Evolutionary conservation across 2,329 filamentous ascomycete species (phyloP).

Genomic region (Xenosphaeropsis pyriputrescens): DNA sequence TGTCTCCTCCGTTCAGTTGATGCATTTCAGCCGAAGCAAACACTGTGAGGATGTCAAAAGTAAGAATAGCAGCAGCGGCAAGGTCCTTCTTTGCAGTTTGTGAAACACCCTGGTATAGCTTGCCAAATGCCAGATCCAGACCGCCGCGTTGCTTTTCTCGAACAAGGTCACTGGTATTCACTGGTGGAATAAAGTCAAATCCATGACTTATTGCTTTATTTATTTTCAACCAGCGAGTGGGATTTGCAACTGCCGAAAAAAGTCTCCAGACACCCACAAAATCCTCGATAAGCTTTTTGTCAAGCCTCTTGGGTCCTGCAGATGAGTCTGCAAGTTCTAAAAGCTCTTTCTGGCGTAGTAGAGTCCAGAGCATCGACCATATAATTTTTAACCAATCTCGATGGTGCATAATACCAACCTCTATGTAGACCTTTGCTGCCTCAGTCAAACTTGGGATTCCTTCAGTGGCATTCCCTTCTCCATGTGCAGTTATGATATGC

Average conservation of each 20-base stretch:
- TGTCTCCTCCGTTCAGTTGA: too few species aligned
- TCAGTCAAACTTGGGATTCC: slow-evolving; percentile 13
- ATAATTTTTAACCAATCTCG: slow-evolving; percentile 14
- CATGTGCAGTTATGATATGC: slow-evolving; percentile 2
- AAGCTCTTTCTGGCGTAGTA: slow-evolving; percentile 4
- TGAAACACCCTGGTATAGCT: too few species aligned
- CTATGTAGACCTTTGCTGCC: slow-evolving; percentile 10
- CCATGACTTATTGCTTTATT: background rate
- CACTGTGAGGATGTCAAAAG: background rate
- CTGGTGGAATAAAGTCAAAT: background rate
- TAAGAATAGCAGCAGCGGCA: background rate
- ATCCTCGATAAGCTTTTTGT: slow-evolving; percentile 5
- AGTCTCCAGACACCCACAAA: slow-evolving; percentile 17
- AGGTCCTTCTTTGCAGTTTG: background rate
- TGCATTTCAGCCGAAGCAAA: too few species aligned
- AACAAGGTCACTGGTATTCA: background rate
- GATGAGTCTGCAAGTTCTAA: background rate
- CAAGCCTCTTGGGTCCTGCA: slow-evolving; percentile 1
- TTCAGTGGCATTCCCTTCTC: too few species aligned
- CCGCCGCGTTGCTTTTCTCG: background rate
- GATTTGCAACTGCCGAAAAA: slow-evolving; percentile 4
- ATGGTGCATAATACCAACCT: slow-evolving; percentile 11
- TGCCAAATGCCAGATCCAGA: background rate
- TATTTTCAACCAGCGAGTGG: background rate
- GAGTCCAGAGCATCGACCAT: slow-evolving; percentile 7